phyloP scores from a whole-genome alignment of 2,329 filamentous ascomycete genomes.

The Setomelanomma holmii region DNA sequence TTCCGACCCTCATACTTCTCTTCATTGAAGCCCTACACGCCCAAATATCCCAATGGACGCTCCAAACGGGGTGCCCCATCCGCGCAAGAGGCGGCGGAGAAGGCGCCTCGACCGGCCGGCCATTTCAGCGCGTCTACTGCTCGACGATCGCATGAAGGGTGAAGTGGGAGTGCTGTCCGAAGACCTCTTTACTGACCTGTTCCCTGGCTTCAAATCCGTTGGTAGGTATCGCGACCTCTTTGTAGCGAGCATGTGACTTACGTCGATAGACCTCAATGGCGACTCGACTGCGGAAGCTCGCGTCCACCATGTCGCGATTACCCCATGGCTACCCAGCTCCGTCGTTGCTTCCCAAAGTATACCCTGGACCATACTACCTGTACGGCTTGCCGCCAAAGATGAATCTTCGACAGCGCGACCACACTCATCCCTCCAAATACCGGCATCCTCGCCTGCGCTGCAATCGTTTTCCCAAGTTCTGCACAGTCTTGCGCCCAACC shows the following conservation, averaged over 20 bases:
- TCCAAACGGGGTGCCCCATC: conserved; percentile 37
- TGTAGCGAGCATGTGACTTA: neutral
- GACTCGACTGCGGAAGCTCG: conserved; percentile 14
- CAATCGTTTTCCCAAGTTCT: conserved; percentile 80
- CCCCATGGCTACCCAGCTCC: conserved; percentile 71
- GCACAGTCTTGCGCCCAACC: conserved; percentile 76
- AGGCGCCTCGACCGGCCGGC: conserved; percentile 71
- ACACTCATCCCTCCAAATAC: conserved; percentile 80
- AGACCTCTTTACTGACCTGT: conserved; percentile 83
- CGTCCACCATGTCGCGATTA: conserved; percentile 71
- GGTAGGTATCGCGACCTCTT: conserved; percentile 23
- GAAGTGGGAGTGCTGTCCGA: conserved; percentile 87
- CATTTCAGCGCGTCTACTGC: conserved; percentile 78
- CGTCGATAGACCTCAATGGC: conserved; percentile 10
- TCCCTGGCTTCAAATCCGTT: conserved; percentile 57
- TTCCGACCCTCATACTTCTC: conserved; percentile 9
- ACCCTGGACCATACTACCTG: conserved; percentile 85
- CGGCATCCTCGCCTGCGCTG: conserved; percentile 73
- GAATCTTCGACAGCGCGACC: conserved; percentile 55
- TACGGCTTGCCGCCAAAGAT: conserved; percentile 56
- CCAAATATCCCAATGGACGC: conserved; percentile 34
- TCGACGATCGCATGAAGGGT: conserved; percentile 85
- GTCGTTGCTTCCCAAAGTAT: conserved; percentile 63
- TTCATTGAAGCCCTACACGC: conserved; percentile 16
- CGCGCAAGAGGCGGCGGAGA: conserved; percentile 61